Conservation (phyloP, 2,329 filamentous ascomycete genomes). For the Myriosclerotinia scirpicola region DNA sequence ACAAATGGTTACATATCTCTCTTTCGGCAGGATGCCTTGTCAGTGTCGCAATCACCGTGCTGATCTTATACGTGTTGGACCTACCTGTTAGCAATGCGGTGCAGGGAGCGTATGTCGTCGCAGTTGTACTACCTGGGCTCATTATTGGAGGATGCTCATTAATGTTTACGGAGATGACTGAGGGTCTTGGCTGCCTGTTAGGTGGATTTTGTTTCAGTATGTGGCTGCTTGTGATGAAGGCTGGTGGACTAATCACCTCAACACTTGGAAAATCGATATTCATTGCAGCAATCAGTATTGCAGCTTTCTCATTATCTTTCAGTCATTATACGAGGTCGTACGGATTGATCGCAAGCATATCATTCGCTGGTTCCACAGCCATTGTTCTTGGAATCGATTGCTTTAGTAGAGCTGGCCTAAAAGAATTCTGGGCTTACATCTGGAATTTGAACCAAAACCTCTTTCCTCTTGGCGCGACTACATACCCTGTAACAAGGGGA, state of each 20-base stretch:
- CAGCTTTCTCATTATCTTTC: constrained; percentile 72
- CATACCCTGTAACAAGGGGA: constrained; percentile 82
- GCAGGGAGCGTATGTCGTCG: constrained; percentile 85
- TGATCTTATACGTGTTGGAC: constrained; percentile 87
- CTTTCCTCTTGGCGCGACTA: constrained; percentile 74
- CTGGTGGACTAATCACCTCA: constrained; percentile 70
- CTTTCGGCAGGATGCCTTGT: constrained; percentile 75
- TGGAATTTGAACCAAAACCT: constrained; percentile 79
- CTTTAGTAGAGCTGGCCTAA: constrained; percentile 83
- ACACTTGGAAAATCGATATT: constrained; percentile 68
- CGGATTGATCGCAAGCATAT: constrained; percentile 71
- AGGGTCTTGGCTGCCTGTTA: constrained; percentile 63
- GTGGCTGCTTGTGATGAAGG: constrained; percentile 81
- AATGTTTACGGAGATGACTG: constrained; percentile 80
- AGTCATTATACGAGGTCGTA: constrained; percentile 76
- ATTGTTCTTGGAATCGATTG: constrained; percentile 85
- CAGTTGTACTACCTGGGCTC: constrained; percentile 68
- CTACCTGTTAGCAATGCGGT: constrained; percentile 71
- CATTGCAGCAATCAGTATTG: constrained; percentile 69
- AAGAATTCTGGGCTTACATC: constrained; percentile 94
- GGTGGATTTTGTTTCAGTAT: constrained; percentile 42
- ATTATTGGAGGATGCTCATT: constrained; percentile 72
- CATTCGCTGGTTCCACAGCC: constrained; percentile 79
- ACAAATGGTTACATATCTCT: constrained; percentile 75
- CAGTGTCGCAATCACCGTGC: constrained; percentile 71